Evolutionary conservation across 768 basidiomycete genomes (phyloP), one percentile per base, ranked within the genome.

Genomic region (Ramaria rubella): DNA sequence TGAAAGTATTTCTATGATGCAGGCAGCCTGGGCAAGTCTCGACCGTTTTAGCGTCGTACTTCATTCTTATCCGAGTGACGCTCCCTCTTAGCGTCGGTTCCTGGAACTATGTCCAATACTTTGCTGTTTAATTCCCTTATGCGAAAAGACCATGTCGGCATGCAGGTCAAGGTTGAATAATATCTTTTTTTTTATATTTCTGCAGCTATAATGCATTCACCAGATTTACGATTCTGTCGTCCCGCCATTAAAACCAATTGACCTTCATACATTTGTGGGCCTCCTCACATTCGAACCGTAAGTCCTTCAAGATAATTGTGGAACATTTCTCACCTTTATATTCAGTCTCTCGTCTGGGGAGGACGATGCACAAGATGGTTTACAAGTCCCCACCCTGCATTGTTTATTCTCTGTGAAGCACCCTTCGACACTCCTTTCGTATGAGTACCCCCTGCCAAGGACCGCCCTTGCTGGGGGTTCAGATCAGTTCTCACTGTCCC

Each of bases 261-360:
- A 88, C 54, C 55, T 89, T 5, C 69, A 75, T 15, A 84, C 77
- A 6, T 88, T 92, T 61, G 78, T 91, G 44, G 90, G 90, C 5
- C 83, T 90, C n/a, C 66, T 85, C 17, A 77, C 82, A 0, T 75
- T 74, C 52, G 88, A 90, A 62, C 68, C 75, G 86, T 86, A 68
- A 30, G 83, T 77, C n/a, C n/a, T n/a, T n/a, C n/a, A n/a, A n/a
- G n/a, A n/a, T n/a, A n/a, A n/a, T n/a, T n/a, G n/a, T n/a, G n/a
- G n/a, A n/a, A n/a, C n/a, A n/a, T n/a, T n/a, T n/a, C n/a, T n/a
- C n/a, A n/a, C n/a, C n/a, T n/a, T n/a, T n/a, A n/a, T n/a, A n/a
- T n/a, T n/a, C n/a, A 42, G 46, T 27, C 46, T 26, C 14, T 48
- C 46, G 7, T 48, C 46, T 15, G 46, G 17, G 15, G 29, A n/a